Conservation (phyloP, 768 basidiomycete genomes). For the Phanerodontia chrysosporium region DNA sequence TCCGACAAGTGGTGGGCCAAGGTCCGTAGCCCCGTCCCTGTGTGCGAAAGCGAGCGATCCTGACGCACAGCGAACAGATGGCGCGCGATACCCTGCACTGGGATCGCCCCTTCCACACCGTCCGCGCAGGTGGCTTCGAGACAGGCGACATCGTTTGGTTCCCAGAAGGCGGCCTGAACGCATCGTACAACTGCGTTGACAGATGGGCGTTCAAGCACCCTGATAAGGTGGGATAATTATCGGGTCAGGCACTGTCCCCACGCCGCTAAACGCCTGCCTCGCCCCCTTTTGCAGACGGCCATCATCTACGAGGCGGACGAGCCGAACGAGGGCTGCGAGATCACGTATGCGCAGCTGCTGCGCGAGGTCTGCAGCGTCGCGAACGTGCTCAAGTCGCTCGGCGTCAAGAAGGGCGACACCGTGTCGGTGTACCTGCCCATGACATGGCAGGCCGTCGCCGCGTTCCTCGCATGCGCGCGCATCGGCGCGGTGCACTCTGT, state of each 20-base stretch:
- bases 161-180: conserved; percentile 90
- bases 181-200: conserved; percentile 96
- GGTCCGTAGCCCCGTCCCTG: conserved; percentile 32
- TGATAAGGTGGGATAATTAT: conserved; percentile 47
- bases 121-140: conserved; percentile 77
- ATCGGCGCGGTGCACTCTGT: conserved; percentile 97
- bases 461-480: conserved; percentile 96
- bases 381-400: conserved; percentile 85
- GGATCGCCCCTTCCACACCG: conserved; percentile 87
- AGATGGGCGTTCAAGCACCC: conserved; percentile 92
- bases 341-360: conserved; percentile 83
- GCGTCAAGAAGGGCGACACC: conserved; percentile 93
- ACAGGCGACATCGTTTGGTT: conserved; percentile 93
- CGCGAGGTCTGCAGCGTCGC: conserved; percentile 86
- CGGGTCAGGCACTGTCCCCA: not conserved
- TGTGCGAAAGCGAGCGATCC: not conserved
- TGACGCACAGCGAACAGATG: conserved; percentile 34
- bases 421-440: conserved; percentile 91
- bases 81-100: conserved; percentile 79
- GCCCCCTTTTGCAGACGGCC: conserved; percentile 82
- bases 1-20: conserved; percentile 88
- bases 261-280: not conserved
- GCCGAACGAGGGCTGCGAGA: conserved; percentile 68
- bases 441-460: conserved; percentile 93
- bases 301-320: conserved; percentile 99